Evolutionary conservation across 345 rosid genomes (phyloP).

Genomic region (Schrenkiella parvula): DNA sequence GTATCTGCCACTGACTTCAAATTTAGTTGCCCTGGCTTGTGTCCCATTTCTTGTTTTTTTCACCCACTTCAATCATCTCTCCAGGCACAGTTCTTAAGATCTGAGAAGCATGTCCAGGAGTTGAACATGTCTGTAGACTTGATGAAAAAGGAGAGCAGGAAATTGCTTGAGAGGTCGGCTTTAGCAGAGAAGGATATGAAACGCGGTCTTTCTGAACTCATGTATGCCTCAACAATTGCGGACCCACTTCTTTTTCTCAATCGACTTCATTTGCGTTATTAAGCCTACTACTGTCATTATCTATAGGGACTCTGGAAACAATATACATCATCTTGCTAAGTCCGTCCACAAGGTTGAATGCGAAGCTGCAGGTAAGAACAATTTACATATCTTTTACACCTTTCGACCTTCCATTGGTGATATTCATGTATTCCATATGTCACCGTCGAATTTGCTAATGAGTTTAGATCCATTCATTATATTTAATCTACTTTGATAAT

Average conservation of each 20-base stretch:
- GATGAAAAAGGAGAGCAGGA: conserved; percentile 82
- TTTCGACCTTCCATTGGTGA: neutral
- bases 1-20: conserved; percentile 30
- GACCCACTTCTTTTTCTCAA: neutral
- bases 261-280: conserved; percentile 8
- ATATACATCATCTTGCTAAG: conserved; percentile 64
- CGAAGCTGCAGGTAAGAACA: conserved; percentile 61
- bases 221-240: conserved; percentile 34
- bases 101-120: conserved; percentile 79
- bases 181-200: conserved; percentile 87
- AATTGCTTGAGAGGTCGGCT: conserved; percentile 83
- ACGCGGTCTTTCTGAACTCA: conserved; percentile 66
- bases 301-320: conserved; percentile 68
- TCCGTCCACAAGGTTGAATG: conserved; percentile 72
- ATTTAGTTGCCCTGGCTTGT: neutral
- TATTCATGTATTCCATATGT: neutral
- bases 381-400: neutral
- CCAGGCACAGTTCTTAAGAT: conserved; percentile 70
- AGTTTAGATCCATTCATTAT: neutral
- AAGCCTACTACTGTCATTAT: conserved; percentile 14
- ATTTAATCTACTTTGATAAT: neutral
- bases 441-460: neutral
- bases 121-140: conserved; percentile 68
- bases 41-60: neutral
- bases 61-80: conserved; percentile 14